Base-by-base conservation (phyloP, 345 rosid species). In the Eucalyptus pauciflora region DNA sequence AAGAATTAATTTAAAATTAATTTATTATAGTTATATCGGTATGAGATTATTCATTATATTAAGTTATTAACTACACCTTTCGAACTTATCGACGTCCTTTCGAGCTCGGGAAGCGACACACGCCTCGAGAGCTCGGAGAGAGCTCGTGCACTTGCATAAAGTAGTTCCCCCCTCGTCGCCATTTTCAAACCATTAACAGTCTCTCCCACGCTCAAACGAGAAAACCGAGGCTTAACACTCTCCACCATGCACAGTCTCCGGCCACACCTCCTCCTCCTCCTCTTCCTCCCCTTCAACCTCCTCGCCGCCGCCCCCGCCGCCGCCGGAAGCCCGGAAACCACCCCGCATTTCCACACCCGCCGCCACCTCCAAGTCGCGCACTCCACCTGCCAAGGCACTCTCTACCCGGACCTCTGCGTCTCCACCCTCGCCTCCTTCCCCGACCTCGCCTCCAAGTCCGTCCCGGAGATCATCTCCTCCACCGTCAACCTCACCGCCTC, bases 391-490 rank as follows among this genome's bases (percentile, higher is more conserved):
- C 48, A 22, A 6, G 85, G 85, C 15, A 76, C 85, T 41, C 85
- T 76, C 85, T 76, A 76, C 85, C 85, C 85, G 27, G 87, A 96
- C 25, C 96, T 95, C 50, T 96, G 98, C 89, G 94, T 94, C 87
- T 95, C 96, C 58, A 94, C 96, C 48, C 92, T 96, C 52, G 87
- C 90, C 22, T 46, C 93, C 11, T 88, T 95, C 87, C 96, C 96
- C 31, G 91, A 91, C 91, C 95, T 94, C 11, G 16, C 88, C 37
- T 86, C 94, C 92, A 90, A 89, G 88, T 88, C 93, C 86, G 86
- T 93, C 87, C 92, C 93, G 12, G 87, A 93, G 43, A 92, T 96
- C 58, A 92, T 96, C 90, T 89, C 94, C 89, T 91, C 92, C 46
- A 90, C 94, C 80, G 37, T 97, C 81, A 93, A 94, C 93, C 90